A percentile compares a stretch with the other conserved stretches of the same genome.
Evolutionary conservation across 176 grass and related monocot genomes (phyloP).

Genomic region (Oryza australiensis): DNA sequence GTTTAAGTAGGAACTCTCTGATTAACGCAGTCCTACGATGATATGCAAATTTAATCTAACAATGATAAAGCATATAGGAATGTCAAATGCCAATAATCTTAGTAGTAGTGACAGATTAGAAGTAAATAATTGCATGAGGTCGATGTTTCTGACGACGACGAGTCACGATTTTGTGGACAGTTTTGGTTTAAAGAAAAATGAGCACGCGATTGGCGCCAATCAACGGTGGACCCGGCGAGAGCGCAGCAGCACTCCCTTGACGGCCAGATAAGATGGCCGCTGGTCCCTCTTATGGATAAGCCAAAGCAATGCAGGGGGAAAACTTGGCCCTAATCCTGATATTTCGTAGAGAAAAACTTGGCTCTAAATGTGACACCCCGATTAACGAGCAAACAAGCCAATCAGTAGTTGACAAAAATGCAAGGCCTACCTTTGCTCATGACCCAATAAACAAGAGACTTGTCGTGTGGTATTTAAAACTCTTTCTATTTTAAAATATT

Average conservation of each 20-base stretch:
- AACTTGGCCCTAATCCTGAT: not conserved
- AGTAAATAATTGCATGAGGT: not conserved
- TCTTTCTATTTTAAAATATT: no score
- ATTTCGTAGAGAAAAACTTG: not conserved
- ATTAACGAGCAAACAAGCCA: not conserved
- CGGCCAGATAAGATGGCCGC: not conserved
- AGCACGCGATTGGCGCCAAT: not conserved
- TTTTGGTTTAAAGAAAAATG: not conserved
- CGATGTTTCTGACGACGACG: not conserved
- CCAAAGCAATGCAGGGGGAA: not conserved
- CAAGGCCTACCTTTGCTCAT: not conserved
- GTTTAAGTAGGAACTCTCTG: no score
- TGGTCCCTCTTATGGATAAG: conserved; percentile 46
- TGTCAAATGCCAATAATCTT: not conserved
- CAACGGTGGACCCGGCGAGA: not conserved
- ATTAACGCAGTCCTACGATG: not conserved
- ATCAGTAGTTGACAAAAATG: not conserved
- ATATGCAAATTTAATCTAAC: no score
- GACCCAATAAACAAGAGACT: no score
- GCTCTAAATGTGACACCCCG: not conserved
- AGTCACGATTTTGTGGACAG: not conserved
- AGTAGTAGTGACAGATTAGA: not conserved
- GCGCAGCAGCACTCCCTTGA: not conserved
- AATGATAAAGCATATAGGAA: no score
- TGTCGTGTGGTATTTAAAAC: no score